A percentile compares a stretch with the other conserved stretches of the same genome.
Conservation (phyloP, 2,329 filamentous ascomycete genomes). For the Penicillium sclerotigenum region DNA sequence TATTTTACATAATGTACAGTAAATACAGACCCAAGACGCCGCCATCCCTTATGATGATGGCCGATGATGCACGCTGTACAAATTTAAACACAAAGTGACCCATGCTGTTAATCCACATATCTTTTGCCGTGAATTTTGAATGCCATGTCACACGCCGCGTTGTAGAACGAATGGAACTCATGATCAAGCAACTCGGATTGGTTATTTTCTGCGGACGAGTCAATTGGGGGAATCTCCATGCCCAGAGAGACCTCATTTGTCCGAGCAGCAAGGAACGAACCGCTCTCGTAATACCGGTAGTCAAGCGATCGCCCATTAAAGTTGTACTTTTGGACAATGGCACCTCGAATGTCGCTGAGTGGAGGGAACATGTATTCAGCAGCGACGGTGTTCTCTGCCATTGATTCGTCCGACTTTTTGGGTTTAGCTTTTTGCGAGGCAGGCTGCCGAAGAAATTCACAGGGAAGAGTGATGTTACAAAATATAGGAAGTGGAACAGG, state of each 20-base stretch:
- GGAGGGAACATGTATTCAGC: constrained; percentile 38
- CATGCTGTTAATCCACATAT: not conserved
- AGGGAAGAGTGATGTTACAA: constrained; percentile 32
- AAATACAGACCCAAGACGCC: constrained; percentile 4
- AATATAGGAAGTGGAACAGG: constrained; percentile 31
- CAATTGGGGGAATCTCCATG: constrained; percentile 22
- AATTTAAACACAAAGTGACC: constrained; percentile 1
- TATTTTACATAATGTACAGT: constrained; percentile 15
- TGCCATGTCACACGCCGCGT: constrained; percentile 37
- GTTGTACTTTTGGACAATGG: constrained; percentile 31
- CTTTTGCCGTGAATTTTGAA: constrained; percentile 31
- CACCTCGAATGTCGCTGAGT: constrained; percentile 28
- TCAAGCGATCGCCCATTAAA: constrained; percentile 33
- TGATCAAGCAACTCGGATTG: constrained; percentile 15
- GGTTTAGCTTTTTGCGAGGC: not conserved
- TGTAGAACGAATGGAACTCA: constrained; percentile 38
- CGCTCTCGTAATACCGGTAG: constrained; percentile 33
- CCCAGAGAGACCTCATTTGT: constrained; percentile 33
- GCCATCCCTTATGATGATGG: not conserved
- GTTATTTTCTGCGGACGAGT: constrained; percentile 1
- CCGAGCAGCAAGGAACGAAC: constrained; percentile 30
- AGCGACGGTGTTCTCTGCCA: constrained; percentile 14
- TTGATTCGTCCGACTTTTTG: not conserved
- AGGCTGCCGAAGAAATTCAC: constrained; percentile 13
- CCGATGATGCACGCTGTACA: constrained; percentile 7